Evolutionary conservation across 805 yeast genomes (phyloP).

Genomic region (Ascoidea tarda): DNA sequence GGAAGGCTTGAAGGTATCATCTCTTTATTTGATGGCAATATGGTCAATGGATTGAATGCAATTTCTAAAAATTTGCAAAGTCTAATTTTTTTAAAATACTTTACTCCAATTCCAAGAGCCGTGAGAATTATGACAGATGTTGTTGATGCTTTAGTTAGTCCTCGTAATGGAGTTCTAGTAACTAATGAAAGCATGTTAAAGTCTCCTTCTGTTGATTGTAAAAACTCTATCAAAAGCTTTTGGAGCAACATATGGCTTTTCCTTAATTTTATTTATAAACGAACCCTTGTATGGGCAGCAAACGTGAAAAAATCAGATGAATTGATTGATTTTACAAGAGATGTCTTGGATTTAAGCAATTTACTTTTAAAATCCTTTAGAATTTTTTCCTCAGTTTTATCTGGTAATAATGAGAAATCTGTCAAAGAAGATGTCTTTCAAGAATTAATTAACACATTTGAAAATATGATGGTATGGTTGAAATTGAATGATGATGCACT

Average conservation of each 20-base stretch:
- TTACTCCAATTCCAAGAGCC: conserved; percentile 65
- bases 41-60: conserved; percentile 33
- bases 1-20: conserved; percentile 71
- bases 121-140: conserved; percentile 68
- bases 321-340: conserved; percentile 74
- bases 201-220: too few relatives aligned
- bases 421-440: conserved; percentile 25
- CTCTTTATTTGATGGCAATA: conserved; percentile 29
- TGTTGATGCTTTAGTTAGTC: conserved; percentile 44
- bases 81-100: conserved; percentile 33
- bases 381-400: conserved; percentile 24
- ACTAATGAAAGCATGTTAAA: conserved; percentile 12
- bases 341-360: conserved; percentile 68
- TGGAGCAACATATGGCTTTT: conserved; percentile 72
- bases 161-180: conserved; percentile 42
- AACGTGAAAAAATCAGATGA: conserved; percentile 33
- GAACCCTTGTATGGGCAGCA: conserved; percentile 67
- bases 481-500: conserved; percentile 70
- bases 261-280: conserved; percentile 48
- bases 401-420: conserved; percentile 18
- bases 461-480: conserved; percentile 64
- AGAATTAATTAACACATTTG: conserved; percentile 47
- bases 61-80: conserved; percentile 29
- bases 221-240: conserved; percentile 21
- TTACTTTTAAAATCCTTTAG: conserved; percentile 51